Base-by-base conservation (phyloP, 148 eudicot genomes). In the Nyssa sinensis region DNA sequence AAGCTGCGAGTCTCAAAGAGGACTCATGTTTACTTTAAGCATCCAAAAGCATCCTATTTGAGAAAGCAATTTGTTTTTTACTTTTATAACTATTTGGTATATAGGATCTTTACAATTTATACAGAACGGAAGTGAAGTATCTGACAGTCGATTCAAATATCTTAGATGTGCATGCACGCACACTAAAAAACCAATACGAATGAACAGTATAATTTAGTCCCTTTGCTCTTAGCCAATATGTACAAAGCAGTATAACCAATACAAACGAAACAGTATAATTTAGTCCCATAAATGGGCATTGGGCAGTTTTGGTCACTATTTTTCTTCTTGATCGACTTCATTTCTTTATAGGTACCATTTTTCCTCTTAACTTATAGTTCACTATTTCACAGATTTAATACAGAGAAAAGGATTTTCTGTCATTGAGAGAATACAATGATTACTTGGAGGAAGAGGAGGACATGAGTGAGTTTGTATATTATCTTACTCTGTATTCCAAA, bases 361-460 rank as follows among this genome's bases (percentile, higher is more conserved):
- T 47, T 77, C 69, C 66, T 41, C 9, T 39, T 44, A 24, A 55
- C 28, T 39, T 65, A 1, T 30, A 11, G 12, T 75, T 65, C 76
- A 24, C 55, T 37, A 39, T 32, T 74, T 60, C 34, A 35, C 82
- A 94, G 96, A 84, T 94, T 79, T 74, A 94, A 94, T 81, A 94
- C 89, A 85, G 96, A 82, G 93, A 88, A 67, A 97, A 94, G 2
- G 97, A 94, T 83, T 94, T 94, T 72, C 80, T 88, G 37, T 88
- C 96, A 35, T 81, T 90, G 77, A 85, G 80, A 73, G 98, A 94
- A 37, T 94, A 88, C 86, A 94, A 94, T 84, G 98, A 94, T 77
- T 94, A 94, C 81, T 83, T 94, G 79, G 97, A 94, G 84, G 96
- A 92, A 76, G 97, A 92, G 71, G 97, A 94, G 75, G 92, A 87